Base-by-base conservation (phyloP, 1,284 basidiomycete genomes). In the Malassezia dermatis region DNA sequence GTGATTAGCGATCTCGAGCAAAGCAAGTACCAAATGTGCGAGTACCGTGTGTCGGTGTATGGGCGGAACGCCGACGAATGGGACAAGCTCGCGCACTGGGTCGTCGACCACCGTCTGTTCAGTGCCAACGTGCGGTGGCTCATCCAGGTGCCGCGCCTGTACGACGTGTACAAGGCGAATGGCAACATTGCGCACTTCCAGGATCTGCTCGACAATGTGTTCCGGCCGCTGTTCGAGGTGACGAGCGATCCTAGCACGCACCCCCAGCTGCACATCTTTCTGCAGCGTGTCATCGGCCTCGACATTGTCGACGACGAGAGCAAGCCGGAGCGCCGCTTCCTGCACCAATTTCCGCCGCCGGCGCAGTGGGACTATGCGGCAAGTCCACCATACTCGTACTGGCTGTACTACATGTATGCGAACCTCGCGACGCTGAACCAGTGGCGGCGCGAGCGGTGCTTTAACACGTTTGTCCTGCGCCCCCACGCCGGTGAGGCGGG, bases 41-140 rank as follows among this genome's bases (percentile, higher is more conserved):
- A 99, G 78, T 99, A 94, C 86, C 83, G 94, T 8, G 81, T 98
- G 59, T 93, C 88, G 55, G 89, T 99, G 64, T 99, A 98, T 67
- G 94, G 91, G 8, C 83, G 48, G 6, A 79, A 76, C 54, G 55
- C 75, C 37, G 71, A 84, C 59, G 94, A 99, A 77, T 99, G 94
- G 94, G 94, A 98, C 79, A 96, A 95, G 73, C 80, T 99, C 5
- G 93, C 94, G 7, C 85, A 85, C 78, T 99, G 94, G 94, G 84
- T 98, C 49, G 84, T 95, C 69, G 82, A 88, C 72, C 84, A 96
- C 79, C 89, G 90, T 74, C 80, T 98, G 12, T 89, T 83, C 75
- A 95, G 90, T 8, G 90, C 95, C 75, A 98, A 99, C 70, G 89
- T 98, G 30, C 83, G 94, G 48, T 98, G 94, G 94, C 82, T 98